Conservation (phyloP, 2,329 filamentous ascomycete genomes). For the Eutypella sp. region DNA sequence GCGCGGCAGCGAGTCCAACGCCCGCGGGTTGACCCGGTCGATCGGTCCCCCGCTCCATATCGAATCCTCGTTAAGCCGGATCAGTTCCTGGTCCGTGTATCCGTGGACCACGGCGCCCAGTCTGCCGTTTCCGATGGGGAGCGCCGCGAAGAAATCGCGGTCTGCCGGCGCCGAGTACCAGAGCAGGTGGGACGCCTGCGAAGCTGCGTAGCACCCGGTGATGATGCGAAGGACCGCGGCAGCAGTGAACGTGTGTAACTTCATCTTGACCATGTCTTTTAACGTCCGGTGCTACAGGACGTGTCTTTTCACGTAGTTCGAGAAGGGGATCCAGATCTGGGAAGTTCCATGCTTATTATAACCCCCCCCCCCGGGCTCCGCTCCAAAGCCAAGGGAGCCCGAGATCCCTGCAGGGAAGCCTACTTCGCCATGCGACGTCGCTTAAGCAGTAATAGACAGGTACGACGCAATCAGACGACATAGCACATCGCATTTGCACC, state of each 20-base stretch:
- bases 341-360: background rate
- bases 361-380: background rate
- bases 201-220: background rate
- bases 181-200: background rate
- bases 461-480: too few relatives aligned
- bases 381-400: background rate
- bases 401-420: too few relatives aligned
- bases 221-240: background rate
- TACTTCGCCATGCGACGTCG: too few relatives aligned
- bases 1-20: slow-evolving; percentile 24
- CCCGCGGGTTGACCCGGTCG: slow-evolving; percentile 29
- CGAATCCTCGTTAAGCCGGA: slow-evolving; percentile 37
- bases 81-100: slow-evolving; percentile 29
- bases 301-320: background rate
- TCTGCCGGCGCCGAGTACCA: background rate
- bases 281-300: background rate
- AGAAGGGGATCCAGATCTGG: background rate
- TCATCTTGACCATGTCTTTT: background rate
- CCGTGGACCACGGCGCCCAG: slow-evolving; percentile 32
- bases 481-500: too few relatives aligned
- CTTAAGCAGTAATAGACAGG: too few relatives aligned
- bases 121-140: slow-evolving; percentile 37
- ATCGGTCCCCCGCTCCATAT: slow-evolving; percentile 34
- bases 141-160: slow-evolving; percentile 10
- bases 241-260: too few relatives aligned